Evolutionary conservation across 2,329 filamentous ascomycete species (phyloP).

Genomic region (Aspergillus terreus): DNA sequence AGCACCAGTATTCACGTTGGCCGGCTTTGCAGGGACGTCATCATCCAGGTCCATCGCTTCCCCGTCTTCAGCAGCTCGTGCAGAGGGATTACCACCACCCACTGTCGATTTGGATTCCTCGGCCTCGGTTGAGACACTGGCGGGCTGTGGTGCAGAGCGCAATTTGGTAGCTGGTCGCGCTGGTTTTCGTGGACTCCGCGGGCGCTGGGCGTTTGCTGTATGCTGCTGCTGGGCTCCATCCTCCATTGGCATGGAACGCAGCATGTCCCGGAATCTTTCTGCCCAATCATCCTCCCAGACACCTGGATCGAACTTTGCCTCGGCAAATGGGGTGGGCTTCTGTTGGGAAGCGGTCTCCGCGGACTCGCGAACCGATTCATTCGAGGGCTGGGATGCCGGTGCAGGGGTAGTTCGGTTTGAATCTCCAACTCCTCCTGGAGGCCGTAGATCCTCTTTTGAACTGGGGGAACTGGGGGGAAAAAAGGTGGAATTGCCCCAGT

Average conservation of each 20-base stretch:
- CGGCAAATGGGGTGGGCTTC: conserved; percentile 28
- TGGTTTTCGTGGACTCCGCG: conserved; percentile 34
- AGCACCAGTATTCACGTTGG: not conserved
- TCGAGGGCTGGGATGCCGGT: conserved; percentile 6
- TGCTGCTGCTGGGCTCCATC: conserved; percentile 23
- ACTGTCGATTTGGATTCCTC: conserved; percentile 35
- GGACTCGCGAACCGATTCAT: conserved; percentile 17
- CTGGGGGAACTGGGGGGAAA: conserved; percentile 31
- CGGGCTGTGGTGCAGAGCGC: conserved; percentile 28
- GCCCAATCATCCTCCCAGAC: conserved; percentile 39
- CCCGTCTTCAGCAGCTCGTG: conserved; percentile 15
- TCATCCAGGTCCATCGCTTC: conserved; percentile 49
- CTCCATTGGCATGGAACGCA: conserved; percentile 29
- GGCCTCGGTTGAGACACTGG: conserved; percentile 36
- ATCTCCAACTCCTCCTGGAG: conserved; percentile 3
- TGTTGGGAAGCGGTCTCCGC: conserved; percentile 20
- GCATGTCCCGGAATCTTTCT: conserved; percentile 32
- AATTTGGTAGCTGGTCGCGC: conserved; percentile 24
- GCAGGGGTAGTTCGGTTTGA: conserved; percentile 18
- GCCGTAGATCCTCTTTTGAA: conserved; percentile 20
- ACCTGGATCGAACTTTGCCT: conserved; percentile 36
- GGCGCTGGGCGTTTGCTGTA: conserved; percentile 18
- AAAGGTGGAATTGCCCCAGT: conserved; percentile 38
- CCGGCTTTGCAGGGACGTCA: conserved; percentile 21
- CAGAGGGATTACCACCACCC: conserved; percentile 17